Percentiles rank a stretch among this genome's conserved stretches.
Evolutionary conservation across 805 yeast genomes (phyloP).

Genomic region (Jamesozyma hellenica): DNA sequence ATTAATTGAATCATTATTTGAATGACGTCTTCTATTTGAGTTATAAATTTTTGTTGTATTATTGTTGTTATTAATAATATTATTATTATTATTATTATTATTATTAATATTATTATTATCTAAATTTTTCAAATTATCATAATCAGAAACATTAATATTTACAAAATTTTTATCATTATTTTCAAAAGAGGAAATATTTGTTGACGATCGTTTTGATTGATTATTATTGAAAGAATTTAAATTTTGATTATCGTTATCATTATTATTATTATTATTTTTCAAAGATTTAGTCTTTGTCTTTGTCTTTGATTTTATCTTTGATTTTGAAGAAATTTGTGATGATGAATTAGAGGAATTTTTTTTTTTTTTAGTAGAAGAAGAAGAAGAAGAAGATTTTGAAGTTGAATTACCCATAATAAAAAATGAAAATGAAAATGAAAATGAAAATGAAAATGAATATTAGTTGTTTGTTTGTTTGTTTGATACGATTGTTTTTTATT

Average conservation of each 20-base stretch:
- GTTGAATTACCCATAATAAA: conserved; percentile 42
- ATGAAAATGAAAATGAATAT: too few species aligned
- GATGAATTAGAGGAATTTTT: background rate
- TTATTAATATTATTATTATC: background rate
- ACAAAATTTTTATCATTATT: too few species aligned
- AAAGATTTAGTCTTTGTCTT: conserved; percentile 2
- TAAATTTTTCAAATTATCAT: background rate
- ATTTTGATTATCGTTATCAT: background rate
- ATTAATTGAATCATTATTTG: conserved; percentile 2
- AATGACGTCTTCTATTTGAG: conserved; percentile 1
- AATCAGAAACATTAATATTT: conserved; percentile 6
- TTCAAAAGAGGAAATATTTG: conserved; percentile 19
- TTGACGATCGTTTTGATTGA: conserved; percentile 26
- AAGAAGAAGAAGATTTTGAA: conserved; percentile 33
- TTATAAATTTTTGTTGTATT: background rate
- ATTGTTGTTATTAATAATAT: conserved; percentile 8
- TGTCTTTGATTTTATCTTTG: too few species aligned
- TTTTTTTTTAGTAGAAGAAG: too few species aligned
- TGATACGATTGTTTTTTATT: background rate
- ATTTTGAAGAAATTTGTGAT: conserved; percentile 2
- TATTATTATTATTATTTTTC: too few species aligned
- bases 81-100: background rate
- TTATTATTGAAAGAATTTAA: conserved; percentile 25
- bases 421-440: too few species aligned
- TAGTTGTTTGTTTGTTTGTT: too few species aligned